These are phyloP conservation scores for Fusarium hainanense DNA, from an alignment of 2,329 filamentous ascomycete genomes.

Conservation along the genomic window DNA sequence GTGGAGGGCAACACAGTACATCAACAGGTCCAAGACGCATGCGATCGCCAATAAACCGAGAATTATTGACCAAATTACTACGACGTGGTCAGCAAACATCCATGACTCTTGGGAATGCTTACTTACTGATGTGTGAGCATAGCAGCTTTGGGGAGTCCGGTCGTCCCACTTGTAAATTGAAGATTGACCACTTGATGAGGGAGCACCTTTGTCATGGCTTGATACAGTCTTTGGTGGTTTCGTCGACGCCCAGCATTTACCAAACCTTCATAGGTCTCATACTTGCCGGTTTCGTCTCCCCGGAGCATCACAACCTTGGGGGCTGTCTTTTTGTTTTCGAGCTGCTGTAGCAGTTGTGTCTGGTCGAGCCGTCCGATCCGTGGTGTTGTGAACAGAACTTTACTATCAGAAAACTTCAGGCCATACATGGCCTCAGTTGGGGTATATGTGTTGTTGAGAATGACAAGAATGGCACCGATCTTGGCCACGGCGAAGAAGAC, in stretches of 20 bases:
- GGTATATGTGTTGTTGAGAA: slow-evolving; percentile 86
- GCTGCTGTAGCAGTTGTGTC: slow-evolving; percentile 64
- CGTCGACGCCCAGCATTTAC: slow-evolving; percentile 63
- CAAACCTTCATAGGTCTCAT: slow-evolving; percentile 70
- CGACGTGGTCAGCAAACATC: slow-evolving; percentile 11
- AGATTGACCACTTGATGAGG: slow-evolving; percentile 77
- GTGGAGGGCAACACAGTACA: slow-evolving; percentile 82
- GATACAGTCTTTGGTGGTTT: slow-evolving; percentile 62
- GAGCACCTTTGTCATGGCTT: slow-evolving; percentile 65
- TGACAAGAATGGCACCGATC: slow-evolving; percentile 76
- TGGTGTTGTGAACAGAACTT: slow-evolving; percentile 77
- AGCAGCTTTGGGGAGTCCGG: slow-evolving; percentile 77
- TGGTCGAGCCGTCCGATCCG: slow-evolving; percentile 75
- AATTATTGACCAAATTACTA: slow-evolving; percentile 72
- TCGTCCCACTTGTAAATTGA: slow-evolving; percentile 81
- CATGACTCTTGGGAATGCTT: neutral
- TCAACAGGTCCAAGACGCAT: slow-evolving; percentile 76
- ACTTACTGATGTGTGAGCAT: slow-evolving; percentile 77
- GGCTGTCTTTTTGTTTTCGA: slow-evolving; percentile 58
- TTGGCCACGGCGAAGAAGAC: slow-evolving; percentile 79
- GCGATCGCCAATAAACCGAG: slow-evolving; percentile 77
- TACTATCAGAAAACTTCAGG: slow-evolving; percentile 76
- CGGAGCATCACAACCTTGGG: slow-evolving; percentile 71
- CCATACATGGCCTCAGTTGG: slow-evolving; percentile 77
- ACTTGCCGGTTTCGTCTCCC: slow-evolving; percentile 61